Percentiles rank a stretch among this genome's conserved stretches.
These are phyloP conservation scores for Kwoniella europaea DNA, from an alignment of 768 basidiomycete genomes.

Conservation along the genomic window DNA sequence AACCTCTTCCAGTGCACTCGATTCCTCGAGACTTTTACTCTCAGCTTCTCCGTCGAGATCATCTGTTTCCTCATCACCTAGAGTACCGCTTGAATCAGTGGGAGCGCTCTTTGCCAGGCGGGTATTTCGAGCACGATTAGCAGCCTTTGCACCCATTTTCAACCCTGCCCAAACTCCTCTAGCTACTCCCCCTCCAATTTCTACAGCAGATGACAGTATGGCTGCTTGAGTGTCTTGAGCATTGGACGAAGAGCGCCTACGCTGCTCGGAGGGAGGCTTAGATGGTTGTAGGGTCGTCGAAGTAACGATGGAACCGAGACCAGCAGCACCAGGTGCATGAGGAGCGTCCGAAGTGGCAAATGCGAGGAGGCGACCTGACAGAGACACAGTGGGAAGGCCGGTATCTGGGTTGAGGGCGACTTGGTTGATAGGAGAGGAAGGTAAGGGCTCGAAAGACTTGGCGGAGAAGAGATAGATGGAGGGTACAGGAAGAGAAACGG, in stretches of 20 bases:
- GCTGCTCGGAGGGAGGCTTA: slow-evolving; percentile 5
- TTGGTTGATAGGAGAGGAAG: slow-evolving; percentile 12
- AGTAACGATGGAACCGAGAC: slow-evolving; percentile 44
- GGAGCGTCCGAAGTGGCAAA: slow-evolving; percentile 35
- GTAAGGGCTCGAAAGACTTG: slow-evolving; percentile 17
- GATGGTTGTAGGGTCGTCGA: slow-evolving; percentile 14
- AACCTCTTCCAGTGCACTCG: slow-evolving; percentile 25
- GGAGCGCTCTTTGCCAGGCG: slow-evolving; percentile 47
- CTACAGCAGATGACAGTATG: slow-evolving; percentile 40
- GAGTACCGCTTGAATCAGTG: slow-evolving; percentile 29
- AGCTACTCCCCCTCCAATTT: slow-evolving; percentile 49
- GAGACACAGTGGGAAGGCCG: slow-evolving; percentile 29
- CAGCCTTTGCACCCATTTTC: slow-evolving; percentile 50
- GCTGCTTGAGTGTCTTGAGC: slow-evolving; percentile 16
- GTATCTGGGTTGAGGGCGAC: slow-evolving; percentile 19
- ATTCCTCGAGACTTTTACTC: slow-evolving; percentile 31
- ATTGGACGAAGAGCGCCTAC: neutral
- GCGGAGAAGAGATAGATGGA: slow-evolving; percentile 35
- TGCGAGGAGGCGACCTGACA: slow-evolving; percentile 41
- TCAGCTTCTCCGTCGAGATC: slow-evolving; percentile 4
- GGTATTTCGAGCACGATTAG: slow-evolving; percentile 31
- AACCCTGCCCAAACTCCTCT: slow-evolving; percentile 53
- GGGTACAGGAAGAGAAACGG: slow-evolving; percentile 30
- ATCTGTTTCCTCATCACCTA: slow-evolving; percentile 28
- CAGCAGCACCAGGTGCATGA: slow-evolving; percentile 30